These are phyloP conservation scores for Metarhizium brunneum DNA, from an alignment of 2,329 filamentous ascomycete species.

Conservation along the genomic window DNA sequence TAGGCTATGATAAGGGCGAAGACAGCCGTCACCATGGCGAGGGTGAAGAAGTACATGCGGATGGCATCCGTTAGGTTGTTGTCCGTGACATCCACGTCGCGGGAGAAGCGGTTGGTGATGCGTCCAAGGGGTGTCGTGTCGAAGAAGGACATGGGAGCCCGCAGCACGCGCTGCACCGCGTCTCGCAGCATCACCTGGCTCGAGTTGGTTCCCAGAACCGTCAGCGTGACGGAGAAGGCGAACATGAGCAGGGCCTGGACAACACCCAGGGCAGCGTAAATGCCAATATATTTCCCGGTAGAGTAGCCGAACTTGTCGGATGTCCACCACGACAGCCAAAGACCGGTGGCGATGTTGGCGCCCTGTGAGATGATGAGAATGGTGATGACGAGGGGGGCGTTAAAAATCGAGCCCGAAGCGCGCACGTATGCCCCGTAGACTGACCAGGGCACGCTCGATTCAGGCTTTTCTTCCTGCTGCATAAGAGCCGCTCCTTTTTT, in stretches of 20 bases:
- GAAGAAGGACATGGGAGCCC: slow-evolving; percentile 81
- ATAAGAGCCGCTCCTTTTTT: slow-evolving; percentile 57
- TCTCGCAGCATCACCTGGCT: slow-evolving; percentile 74
- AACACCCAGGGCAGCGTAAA: slow-evolving; percentile 62
- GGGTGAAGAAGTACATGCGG: slow-evolving; percentile 83
- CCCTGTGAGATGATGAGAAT: slow-evolving; percentile 67
- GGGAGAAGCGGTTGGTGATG: slow-evolving; percentile 92
- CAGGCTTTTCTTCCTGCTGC: slow-evolving; percentile 62
- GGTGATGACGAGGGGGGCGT: slow-evolving; percentile 53
- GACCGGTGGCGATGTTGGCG: slow-evolving; percentile 74
- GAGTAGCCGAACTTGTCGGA: slow-evolving; percentile 63
- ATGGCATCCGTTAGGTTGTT: slow-evolving; percentile 83
- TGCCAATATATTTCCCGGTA: slow-evolving; percentile 62
- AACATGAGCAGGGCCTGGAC: slow-evolving; percentile 70
- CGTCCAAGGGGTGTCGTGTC: slow-evolving; percentile 92
- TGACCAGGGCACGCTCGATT: slow-evolving; percentile 67
- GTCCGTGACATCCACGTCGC: slow-evolving; percentile 95
- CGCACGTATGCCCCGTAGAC: slow-evolving; percentile 72
- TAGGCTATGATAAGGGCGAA: slow-evolving; percentile 90
- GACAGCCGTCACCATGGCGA: slow-evolving; percentile 73
- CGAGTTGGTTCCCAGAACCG: slow-evolving; percentile 69
- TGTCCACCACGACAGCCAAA: slow-evolving; percentile 95
- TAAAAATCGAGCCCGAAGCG: slow-evolving; percentile 63
- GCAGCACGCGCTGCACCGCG: slow-evolving; percentile 69
- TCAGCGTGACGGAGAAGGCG: slow-evolving; percentile 67